phyloP scores from a whole-genome alignment of 495 filamentous ascomycete species.

The Hyphodiscus hymeniophilus region DNA sequence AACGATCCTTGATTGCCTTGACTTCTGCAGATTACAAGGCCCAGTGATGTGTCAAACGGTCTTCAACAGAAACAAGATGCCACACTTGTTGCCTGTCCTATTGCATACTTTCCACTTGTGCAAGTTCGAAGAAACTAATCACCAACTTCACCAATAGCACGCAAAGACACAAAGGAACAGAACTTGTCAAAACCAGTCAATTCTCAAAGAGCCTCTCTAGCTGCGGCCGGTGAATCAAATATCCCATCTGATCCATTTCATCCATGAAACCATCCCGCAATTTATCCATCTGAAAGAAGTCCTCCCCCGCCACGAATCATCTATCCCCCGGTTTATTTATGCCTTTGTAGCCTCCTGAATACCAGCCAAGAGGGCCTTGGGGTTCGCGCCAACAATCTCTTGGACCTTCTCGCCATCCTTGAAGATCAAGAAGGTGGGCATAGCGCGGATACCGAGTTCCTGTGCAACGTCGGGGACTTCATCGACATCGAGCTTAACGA shows the following conservation, averaged over 20 bases:
- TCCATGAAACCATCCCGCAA: background rate
- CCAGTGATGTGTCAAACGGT: too few species aligned
- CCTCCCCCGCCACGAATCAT: background rate
- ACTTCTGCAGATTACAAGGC: too few species aligned
- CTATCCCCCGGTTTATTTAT: background rate
- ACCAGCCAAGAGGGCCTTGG: conserved; percentile 47
- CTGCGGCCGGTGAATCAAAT: background rate
- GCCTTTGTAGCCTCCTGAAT: conserved; percentile 28
- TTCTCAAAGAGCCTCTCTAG: too few species aligned
- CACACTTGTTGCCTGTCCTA: too few species aligned
- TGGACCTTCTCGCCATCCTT: conserved; percentile 59
- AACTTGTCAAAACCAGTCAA: too few species aligned
- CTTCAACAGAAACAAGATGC: too few species aligned
- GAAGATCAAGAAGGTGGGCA: conserved; percentile 91
- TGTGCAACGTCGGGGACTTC: conserved; percentile 64
- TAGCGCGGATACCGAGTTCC: conserved; percentile 79
- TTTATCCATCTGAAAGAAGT: background rate
- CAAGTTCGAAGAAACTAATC: too few species aligned
- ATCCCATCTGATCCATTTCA: background rate
- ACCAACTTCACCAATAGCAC: too few species aligned
- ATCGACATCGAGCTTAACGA: conserved; percentile 94
- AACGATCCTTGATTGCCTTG: too few species aligned
- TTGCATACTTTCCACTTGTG: too few species aligned
- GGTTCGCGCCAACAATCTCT: conserved; percentile 80
- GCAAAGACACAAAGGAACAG: too few species aligned